These are phyloP conservation scores for Beverwykella pulmonaria DNA, from an alignment of 495 filamentous ascomycete genomes.

Conservation along the genomic window DNA sequence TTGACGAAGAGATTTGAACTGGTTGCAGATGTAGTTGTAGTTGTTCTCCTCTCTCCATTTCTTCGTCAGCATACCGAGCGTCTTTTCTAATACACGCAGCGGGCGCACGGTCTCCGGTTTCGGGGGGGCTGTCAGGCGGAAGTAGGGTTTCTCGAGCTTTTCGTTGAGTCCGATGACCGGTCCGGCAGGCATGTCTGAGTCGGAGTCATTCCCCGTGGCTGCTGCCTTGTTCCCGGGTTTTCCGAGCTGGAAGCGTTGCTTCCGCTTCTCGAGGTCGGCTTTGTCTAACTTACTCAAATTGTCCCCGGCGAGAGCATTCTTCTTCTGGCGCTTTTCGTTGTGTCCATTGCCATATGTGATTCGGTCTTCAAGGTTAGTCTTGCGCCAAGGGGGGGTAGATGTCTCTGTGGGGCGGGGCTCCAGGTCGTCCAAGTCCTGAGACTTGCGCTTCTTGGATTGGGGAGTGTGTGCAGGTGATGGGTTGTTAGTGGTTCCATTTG, in stretches of 20 bases:
- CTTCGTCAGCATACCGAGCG: slow-evolving; percentile 83
- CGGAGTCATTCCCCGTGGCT: slow-evolving; percentile 51
- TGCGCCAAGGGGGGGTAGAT: slow-evolving; percentile 70
- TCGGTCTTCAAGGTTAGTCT: slow-evolving; percentile 79
- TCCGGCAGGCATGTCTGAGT: slow-evolving; percentile 64
- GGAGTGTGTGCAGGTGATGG: slow-evolving; percentile 15
- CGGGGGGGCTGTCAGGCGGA: slow-evolving; percentile 87
- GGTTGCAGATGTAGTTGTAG: slow-evolving; percentile 96
- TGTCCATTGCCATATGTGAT: slow-evolving; percentile 60
- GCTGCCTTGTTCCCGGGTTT: slow-evolving; percentile 4
- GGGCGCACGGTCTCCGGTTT: slow-evolving; percentile 87
- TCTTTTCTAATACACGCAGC: slow-evolving; percentile 74
- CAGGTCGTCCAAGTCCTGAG: slow-evolving; percentile 51
- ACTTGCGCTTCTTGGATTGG: slow-evolving; percentile 77
- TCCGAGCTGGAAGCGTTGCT: slow-evolving; percentile 73
- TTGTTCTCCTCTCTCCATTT: slow-evolving; percentile 95
- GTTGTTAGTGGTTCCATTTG: slow-evolving; percentile 24
- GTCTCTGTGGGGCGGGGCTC: slow-evolving; percentile 3
- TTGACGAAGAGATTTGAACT: slow-evolving; percentile 98
- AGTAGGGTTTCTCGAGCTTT: slow-evolving; percentile 89
- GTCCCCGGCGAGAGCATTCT: slow-evolving; percentile 46
- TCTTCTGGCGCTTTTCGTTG: slow-evolving; percentile 60
- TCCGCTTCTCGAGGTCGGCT: slow-evolving; percentile 83
- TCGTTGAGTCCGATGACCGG: slow-evolving; percentile 85
- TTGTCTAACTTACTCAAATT: slow-evolving; percentile 76